phyloP scores from a whole-genome alignment of 2,329 filamentous ascomycete species.

The Rhexocercosporidium sp. region DNA sequence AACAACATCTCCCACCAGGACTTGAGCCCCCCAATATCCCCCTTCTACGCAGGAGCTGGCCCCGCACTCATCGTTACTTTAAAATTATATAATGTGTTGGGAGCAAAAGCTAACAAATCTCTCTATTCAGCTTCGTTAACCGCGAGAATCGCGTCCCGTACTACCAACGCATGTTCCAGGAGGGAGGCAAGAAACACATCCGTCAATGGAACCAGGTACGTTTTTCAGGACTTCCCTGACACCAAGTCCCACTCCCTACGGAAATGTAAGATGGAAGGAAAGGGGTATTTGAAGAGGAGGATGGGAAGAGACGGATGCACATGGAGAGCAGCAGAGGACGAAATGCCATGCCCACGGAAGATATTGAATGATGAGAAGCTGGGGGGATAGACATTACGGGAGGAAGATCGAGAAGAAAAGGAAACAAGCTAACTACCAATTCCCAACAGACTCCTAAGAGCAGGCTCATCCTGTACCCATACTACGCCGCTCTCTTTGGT shows the following conservation, averaged over 20 bases:
- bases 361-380: not conserved
- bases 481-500: constrained; percentile 68
- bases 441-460: constrained; percentile 64
- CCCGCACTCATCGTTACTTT: too few species aligned
- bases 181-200: constrained; percentile 69
- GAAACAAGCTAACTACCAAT: not conserved
- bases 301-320: too few species aligned
- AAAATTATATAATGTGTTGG: not conserved
- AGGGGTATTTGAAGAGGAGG: too few species aligned
- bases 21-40: too few species aligned
- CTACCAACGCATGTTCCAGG: constrained; percentile 77
- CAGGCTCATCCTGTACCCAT: constrained; percentile 69
- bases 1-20: too few species aligned
- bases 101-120: constrained; percentile 31
- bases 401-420: not conserved
- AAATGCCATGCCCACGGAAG: not conserved
- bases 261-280: too few species aligned
- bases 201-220: constrained; percentile 82
- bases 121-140: constrained; percentile 59
- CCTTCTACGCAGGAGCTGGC: too few species aligned
- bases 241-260: too few species aligned
- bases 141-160: constrained; percentile 78
- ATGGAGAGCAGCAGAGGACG: not conserved
- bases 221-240: constrained; percentile 31
- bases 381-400: not conserved